Evolutionary conservation across 345 rosid genomes (phyloP).

Genomic region (Ricinus communis): DNA sequence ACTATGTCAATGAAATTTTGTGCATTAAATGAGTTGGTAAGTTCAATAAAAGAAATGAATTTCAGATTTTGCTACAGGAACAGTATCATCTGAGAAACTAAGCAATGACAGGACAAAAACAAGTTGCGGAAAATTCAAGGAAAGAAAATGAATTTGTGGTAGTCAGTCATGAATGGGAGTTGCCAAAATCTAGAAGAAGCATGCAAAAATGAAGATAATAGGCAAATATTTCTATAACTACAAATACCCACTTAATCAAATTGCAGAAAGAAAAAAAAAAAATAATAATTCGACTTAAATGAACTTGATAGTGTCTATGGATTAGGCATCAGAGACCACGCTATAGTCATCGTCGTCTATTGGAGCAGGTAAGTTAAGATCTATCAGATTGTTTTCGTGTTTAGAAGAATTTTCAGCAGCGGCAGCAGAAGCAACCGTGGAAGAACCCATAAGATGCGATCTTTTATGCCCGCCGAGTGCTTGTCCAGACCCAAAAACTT

Average conservation of each 20-base stretch:
- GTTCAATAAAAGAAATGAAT: neutral
- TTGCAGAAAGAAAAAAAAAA: neutral
- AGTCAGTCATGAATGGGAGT: conserved; percentile 8
- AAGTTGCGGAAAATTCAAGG: conserved; percentile 18
- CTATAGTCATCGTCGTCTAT: conserved; percentile 36
- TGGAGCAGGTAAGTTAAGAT: conserved; percentile 41
- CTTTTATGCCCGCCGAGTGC: conserved; percentile 42
- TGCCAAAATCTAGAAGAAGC: neutral
- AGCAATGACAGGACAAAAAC: neutral
- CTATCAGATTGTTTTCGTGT: conserved; percentile 22
- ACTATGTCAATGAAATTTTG: conserved; percentile 11
- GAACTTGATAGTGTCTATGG: neutral
- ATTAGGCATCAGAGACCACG: conserved; percentile 32
- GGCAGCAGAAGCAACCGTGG: neutral
- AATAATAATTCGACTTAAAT: neutral
- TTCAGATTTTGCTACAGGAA: neutral
- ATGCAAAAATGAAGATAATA: neutral
- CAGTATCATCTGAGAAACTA: neutral
- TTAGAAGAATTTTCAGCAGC: conserved; percentile 1
- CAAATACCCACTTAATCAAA: neutral
- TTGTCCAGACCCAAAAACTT: conserved; percentile 39
- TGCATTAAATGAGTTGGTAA: conserved; percentile 23
- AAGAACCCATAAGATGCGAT: conserved; percentile 23
- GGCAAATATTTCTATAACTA: neutral
- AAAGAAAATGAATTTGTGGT: neutral